Percentiles rank a stretch among this genome's conserved stretches.
These are phyloP conservation scores for Rhynchospora pubera DNA, from an alignment of 176 grass and related monocot species.

Conservation along the genomic window DNA sequence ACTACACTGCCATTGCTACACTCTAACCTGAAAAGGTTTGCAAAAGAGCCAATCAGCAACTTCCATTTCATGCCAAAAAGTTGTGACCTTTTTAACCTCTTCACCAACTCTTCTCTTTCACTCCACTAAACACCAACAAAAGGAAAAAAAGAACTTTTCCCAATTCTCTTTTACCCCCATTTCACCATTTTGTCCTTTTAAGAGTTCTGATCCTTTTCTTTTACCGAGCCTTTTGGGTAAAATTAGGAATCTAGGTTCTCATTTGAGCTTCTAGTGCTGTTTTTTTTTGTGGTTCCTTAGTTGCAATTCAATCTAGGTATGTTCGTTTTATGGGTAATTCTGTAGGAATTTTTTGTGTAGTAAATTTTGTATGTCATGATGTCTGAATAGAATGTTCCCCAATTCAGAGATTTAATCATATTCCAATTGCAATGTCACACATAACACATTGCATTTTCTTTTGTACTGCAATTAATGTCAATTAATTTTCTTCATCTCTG, in stretches of 20 bases:
- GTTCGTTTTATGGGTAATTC: slow-evolving; percentile 18
- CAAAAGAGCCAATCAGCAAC: background rate
- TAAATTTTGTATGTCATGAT: background rate
- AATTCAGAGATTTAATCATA: background rate
- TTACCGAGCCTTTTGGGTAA: background rate
- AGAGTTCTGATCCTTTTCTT: background rate
- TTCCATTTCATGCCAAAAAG: background rate
- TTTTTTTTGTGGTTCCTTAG: background rate
- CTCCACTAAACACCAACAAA: slow-evolving; percentile 8
- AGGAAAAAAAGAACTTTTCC: background rate
- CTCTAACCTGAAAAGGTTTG: background rate
- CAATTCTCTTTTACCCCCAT: background rate
- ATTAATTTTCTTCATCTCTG: background rate
- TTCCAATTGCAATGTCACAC: background rate
- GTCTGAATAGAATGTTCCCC: background rate
- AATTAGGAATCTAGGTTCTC: background rate
- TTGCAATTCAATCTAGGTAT: slow-evolving; percentile 10
- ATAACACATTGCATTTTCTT: background rate
- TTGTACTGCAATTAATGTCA: background rate
- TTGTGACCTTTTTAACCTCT: background rate
- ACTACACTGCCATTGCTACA: background rate
- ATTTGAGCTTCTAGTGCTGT: background rate
- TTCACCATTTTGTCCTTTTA: background rate
- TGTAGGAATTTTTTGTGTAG: background rate
- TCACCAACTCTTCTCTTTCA: background rate